Percentiles rank a stretch among this genome's conserved stretches.
Conservation (phyloP, 192 early-diverging fungal genomes). For the Jimgerdemannia flammicorona region DNA sequence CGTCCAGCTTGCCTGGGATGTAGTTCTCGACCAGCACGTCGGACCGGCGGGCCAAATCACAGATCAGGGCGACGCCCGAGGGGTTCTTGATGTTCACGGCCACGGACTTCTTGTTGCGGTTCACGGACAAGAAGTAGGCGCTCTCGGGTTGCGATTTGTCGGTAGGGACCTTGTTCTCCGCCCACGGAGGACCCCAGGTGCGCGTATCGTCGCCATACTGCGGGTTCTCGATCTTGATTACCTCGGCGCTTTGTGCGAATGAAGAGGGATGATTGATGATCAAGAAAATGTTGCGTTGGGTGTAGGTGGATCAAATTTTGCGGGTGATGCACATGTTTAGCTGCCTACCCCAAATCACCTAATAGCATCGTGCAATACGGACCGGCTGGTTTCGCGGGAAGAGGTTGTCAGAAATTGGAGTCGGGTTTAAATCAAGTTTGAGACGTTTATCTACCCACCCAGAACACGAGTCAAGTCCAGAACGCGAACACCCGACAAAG, state of each 20-base stretch:
- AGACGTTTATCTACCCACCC: constrained; percentile 16
- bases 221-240: constrained; percentile 90
- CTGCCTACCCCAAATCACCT: constrained; percentile 66
- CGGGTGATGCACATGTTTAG: background rate
- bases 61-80: constrained; percentile 60
- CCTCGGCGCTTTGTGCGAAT: constrained; percentile 56
- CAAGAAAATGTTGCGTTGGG: too few species aligned
- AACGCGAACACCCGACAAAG: constrained; percentile 61
- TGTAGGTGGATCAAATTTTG: too few species aligned
- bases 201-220: constrained; percentile 85
- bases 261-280: background rate
- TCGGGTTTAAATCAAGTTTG: too few species aligned
- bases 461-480: constrained; percentile 72
- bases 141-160: constrained; percentile 50
- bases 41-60: constrained; percentile 56
- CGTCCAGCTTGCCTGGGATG: constrained; percentile 80
- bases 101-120: constrained; percentile 91
- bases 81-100: constrained; percentile 77
- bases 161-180: constrained; percentile 27
- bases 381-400: constrained; percentile 44
- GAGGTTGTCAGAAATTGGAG: too few species aligned
- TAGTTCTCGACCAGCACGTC: constrained; percentile 95
- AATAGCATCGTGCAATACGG: constrained; percentile 79
- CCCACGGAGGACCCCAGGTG: constrained; percentile 74
- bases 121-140: constrained; percentile 90